Evolutionary conservation across 2,329 filamentous ascomycete genomes (phyloP).

Genomic region (Emericellopsis atlantica): DNA sequence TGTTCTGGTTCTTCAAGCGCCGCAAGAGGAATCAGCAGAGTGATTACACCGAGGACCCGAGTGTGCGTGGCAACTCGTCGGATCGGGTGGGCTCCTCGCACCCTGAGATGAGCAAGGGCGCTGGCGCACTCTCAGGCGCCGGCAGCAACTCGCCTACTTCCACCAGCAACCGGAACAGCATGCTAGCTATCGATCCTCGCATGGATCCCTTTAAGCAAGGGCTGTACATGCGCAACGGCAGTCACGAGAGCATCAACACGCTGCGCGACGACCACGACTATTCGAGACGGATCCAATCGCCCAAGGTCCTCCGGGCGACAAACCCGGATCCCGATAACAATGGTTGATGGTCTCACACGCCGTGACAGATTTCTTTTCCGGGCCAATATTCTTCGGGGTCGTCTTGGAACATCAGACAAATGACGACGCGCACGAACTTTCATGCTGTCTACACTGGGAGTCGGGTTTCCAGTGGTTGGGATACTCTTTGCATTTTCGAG

Average conservation of each 20-base stretch:
- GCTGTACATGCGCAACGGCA: conserved; percentile 44
- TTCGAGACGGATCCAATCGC: conserved; percentile 43
- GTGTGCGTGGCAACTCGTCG: conserved; percentile 36
- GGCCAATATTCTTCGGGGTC: background rate
- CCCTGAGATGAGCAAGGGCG: conserved; percentile 23
- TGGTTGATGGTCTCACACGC: background rate
- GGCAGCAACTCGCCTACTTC: conserved; percentile 12
- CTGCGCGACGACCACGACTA: conserved; percentile 55
- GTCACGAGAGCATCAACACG: conserved; percentile 50
- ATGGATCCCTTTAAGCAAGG: conserved; percentile 48
- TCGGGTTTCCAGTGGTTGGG: conserved; percentile 7
- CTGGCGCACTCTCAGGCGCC: conserved; percentile 8
- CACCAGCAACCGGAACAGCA: conserved; percentile 36
- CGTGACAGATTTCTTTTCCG: background rate
- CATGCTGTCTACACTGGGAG: conserved; percentile 7
- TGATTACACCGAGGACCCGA: conserved; percentile 30
- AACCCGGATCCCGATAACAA: conserved; percentile 41
- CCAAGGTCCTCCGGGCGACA: conserved; percentile 46
- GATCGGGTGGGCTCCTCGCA: conserved; percentile 31
- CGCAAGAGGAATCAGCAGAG: conserved; percentile 29
- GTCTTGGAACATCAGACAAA: conserved; percentile 1
- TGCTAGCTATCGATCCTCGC: conserved; percentile 46
- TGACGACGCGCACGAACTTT: conserved; percentile 19
- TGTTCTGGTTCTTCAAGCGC: conserved; percentile 29
- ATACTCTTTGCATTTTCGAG: conserved; percentile 19